Conservation (phyloP, 768 basidiomycete species). For the Dioszegia aurantiaca region DNA sequence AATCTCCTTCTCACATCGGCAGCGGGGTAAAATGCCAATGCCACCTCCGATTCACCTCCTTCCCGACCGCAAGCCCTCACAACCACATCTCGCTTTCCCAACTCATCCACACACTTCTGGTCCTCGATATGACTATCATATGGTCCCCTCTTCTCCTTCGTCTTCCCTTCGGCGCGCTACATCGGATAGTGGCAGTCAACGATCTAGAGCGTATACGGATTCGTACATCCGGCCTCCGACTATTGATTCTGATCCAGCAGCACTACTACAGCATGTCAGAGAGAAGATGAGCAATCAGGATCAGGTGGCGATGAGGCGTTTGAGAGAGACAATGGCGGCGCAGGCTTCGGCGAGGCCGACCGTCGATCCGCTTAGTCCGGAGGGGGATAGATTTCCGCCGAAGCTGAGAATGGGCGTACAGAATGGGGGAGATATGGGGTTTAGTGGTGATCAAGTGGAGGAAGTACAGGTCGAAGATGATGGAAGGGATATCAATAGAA, state of each 20-base stretch:
- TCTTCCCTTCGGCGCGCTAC: constrained; percentile 1
- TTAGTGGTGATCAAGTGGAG: background rate
- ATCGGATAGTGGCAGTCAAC: constrained; percentile 7
- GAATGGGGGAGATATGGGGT: background rate
- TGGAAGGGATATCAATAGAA: no score
- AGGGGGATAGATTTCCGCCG: background rate
- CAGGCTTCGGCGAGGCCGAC: background rate
- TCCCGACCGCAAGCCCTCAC: background rate
- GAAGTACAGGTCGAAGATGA: background rate
- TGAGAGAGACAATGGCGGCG: constrained; percentile 31
- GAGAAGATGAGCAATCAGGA: constrained; percentile 32
- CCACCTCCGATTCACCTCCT: background rate
- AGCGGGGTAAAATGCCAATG: constrained; percentile 2
- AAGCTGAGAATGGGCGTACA: background rate
- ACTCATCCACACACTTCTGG: background rate
- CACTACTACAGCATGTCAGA: constrained; percentile 29
- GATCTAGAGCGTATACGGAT: constrained; percentile 1
- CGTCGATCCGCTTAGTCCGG: constrained; percentile 5
- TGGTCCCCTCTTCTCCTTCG: background rate
- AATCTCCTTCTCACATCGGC: constrained; percentile 2
- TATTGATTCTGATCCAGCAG: constrained; percentile 7
- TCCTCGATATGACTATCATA: constrained; percentile 2
- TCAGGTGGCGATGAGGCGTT: constrained; percentile 40
- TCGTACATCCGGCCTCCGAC: background rate
- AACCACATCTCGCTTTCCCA: background rate